Conservation (phyloP, 2,329 filamentous ascomycete species). For the Lizonia empirigonia region DNA sequence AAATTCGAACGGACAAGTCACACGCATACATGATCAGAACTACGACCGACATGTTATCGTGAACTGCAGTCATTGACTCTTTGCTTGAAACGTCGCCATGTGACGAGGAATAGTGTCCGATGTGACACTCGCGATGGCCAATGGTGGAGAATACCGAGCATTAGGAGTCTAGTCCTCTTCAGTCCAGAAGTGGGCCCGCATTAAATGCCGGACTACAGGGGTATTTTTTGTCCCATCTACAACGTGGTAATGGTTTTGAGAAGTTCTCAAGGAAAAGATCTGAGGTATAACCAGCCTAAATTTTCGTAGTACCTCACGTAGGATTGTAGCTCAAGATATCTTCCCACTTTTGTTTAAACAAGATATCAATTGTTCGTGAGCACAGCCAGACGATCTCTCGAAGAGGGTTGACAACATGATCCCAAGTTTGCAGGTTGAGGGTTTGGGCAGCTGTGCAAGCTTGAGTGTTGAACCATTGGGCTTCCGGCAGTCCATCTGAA, state of each 20-base stretch:
- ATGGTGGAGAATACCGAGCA: neutral
- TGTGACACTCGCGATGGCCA: neutral
- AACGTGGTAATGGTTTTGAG: neutral
- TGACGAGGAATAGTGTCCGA: neutral
- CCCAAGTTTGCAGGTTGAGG: conserved; percentile 11
- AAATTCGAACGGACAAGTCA: no score
- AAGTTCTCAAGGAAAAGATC: no score
- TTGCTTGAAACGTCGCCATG: no score
- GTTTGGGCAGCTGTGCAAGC: neutral
- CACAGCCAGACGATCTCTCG: conserved; percentile 21
- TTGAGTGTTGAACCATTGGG: conserved; percentile 21
- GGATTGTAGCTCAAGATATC: neutral
- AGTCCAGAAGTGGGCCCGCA: neutral
- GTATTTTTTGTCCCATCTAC: neutral
- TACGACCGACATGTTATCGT: no score
- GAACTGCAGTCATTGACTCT: no score
- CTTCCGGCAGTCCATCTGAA: conserved; percentile 13
- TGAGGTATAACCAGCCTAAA: neutral
- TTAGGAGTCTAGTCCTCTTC: conserved; percentile 23
- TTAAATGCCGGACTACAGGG: conserved; percentile 1
- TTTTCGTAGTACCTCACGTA: neutral
- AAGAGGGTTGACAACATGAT: conserved; percentile 3
- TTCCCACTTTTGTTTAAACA: conserved; percentile 19
- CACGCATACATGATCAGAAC: no score
- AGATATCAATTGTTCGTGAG: neutral